phyloP scores from a whole-genome alignment of 2,329 filamentous ascomycete genomes.

The Trichophyton mentagrophytes region DNA sequence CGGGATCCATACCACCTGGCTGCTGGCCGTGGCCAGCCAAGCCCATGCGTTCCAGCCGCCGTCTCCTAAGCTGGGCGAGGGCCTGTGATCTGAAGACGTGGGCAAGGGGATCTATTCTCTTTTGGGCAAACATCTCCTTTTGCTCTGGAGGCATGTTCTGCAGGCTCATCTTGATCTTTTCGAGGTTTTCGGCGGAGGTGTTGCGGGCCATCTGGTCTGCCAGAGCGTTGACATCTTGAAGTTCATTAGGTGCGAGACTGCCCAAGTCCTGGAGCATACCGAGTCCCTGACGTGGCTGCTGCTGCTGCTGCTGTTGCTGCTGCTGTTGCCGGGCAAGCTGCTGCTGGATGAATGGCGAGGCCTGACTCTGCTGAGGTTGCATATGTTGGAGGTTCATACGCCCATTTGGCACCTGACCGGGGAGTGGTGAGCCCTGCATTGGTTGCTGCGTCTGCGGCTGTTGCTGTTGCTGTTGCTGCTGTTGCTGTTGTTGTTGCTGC shows the following conservation, averaged over 20 bases:
- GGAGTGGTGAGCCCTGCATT: slow-evolving; percentile 10
- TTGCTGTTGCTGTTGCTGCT: slow-evolving; percentile 2
- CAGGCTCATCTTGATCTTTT: slow-evolving; percentile 38
- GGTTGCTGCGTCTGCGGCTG: not conserved
- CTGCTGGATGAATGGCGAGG: not conserved
- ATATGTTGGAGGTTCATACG: slow-evolving; percentile 7
- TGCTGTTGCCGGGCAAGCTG: not conserved
- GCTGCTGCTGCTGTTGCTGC: slow-evolving; percentile 5
- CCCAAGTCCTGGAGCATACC: slow-evolving; percentile 19
- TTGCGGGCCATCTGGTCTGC: slow-evolving; percentile 37
- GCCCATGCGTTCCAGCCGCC: slow-evolving; percentile 20
- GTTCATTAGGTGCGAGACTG: slow-evolving; percentile 19
- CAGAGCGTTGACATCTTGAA: slow-evolving; percentile 26
- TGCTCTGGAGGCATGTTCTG: slow-evolving; percentile 36
- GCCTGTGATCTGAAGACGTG: slow-evolving; percentile 41
- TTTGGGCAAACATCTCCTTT: slow-evolving; percentile 33
- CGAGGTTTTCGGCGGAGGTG: slow-evolving; percentile 33
- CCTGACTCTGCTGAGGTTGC: slow-evolving; percentile 19
- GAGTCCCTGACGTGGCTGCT: slow-evolving; percentile 5
- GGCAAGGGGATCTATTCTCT: slow-evolving; percentile 38
- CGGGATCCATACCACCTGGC: slow-evolving; percentile 13
- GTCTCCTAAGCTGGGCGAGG: slow-evolving; percentile 29
- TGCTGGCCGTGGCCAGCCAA: slow-evolving; percentile 21
- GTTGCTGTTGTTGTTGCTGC: slow-evolving; percentile 16
- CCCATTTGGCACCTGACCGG: not conserved